These are phyloP conservation scores for Nelumbo lutea DNA, from an alignment of 164 flowering plant species.

Conservation along the genomic window DNA sequence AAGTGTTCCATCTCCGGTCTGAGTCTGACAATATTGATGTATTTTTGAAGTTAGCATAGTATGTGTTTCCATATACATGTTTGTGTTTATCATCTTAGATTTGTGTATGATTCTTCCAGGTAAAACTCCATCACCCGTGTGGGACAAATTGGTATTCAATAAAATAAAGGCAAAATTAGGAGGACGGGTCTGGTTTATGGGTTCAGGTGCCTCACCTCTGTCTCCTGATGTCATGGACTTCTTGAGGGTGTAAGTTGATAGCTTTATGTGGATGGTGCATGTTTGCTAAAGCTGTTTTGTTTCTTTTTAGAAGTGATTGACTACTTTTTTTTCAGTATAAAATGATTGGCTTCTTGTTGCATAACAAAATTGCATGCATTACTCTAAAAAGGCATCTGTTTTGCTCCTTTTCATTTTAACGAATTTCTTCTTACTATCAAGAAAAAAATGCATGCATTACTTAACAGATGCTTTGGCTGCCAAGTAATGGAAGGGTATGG, in stretches of 20 bases:
- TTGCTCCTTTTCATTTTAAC: too few relatives aligned
- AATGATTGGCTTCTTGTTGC: too few relatives aligned
- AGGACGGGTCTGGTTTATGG: constrained; percentile 80
- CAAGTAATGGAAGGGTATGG: constrained; percentile 87
- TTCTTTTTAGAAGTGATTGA: too few relatives aligned
- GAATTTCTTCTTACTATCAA: too few relatives aligned
- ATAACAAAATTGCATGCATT: too few relatives aligned
- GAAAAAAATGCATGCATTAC: constrained; percentile 7
- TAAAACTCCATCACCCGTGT: constrained; percentile 78
- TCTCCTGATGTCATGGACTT: constrained; percentile 96
- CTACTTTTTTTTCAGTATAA: too few relatives aligned
- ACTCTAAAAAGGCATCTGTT: too few relatives aligned
- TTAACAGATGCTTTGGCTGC: constrained; percentile 84
- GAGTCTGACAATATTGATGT: too few relatives aligned
- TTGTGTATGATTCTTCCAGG: constrained; percentile 39
- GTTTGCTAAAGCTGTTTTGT: not conserved
- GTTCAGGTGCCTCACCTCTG: constrained; percentile 95
- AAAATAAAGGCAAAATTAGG: constrained; percentile 89
- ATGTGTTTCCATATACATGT: too few relatives aligned
- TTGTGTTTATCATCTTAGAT: too few relatives aligned
- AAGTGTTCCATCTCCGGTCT: too few relatives aligned
- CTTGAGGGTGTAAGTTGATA: constrained; percentile 72
- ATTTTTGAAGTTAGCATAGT: too few relatives aligned
- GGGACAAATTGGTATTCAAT: constrained; percentile 95
- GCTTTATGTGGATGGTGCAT: not conserved